phyloP scores from a whole-genome alignment of 305 asterid genomes.

The Solanum hybrid region DNA sequence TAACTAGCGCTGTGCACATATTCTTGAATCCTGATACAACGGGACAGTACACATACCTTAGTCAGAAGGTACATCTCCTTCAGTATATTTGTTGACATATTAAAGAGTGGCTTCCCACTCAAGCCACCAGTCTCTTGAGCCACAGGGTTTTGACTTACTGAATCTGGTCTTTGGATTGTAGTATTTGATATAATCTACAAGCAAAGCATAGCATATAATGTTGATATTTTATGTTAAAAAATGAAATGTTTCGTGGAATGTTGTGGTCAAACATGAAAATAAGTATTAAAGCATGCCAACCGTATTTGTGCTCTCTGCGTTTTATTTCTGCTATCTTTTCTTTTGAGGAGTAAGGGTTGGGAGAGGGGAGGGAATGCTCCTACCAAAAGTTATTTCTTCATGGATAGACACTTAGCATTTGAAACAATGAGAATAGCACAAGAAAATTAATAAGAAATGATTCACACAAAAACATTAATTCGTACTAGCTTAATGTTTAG shows the following conservation, averaged over 20 bases:
- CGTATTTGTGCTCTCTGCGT: background rate
- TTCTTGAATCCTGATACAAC: background rate
- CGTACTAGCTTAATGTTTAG: background rate
- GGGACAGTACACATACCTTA: constrained; percentile 40
- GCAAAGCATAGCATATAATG: background rate
- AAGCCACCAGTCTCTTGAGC: constrained; percentile 84
- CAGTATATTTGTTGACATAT: constrained; percentile 61
- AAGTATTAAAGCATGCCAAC: background rate
- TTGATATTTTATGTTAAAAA: background rate
- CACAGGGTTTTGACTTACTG: constrained; percentile 45
- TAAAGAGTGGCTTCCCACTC: constrained; percentile 87
- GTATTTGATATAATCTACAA: constrained; percentile 88
- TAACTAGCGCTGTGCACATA: background rate
- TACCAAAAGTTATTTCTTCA: background rate
- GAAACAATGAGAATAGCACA: background rate
- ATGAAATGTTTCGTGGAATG: background rate
- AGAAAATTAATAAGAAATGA: background rate
- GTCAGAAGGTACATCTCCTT: constrained; percentile 86
- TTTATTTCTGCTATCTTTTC: background rate
- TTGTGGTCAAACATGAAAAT: background rate
- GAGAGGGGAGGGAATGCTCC: background rate
- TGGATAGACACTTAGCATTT: background rate
- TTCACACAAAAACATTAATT: background rate
- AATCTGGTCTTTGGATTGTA: constrained; percentile 74
- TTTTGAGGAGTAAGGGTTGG: background rate